phyloP scores from a whole-genome alignment of 768 basidiomycete genomes.

The Pluteus cervinus region DNA sequence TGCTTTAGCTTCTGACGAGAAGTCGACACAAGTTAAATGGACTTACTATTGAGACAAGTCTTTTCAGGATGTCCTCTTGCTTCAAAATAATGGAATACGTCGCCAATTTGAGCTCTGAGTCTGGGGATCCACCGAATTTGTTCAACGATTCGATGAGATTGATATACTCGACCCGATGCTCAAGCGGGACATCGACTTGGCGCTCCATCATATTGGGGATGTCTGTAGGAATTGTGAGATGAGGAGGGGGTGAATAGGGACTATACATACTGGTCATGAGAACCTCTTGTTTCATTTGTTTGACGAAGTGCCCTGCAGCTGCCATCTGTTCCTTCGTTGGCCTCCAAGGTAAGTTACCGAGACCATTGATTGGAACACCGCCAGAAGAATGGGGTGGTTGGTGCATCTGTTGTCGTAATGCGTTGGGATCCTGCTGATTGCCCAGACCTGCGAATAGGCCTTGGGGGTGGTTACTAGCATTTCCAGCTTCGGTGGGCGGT shows the following conservation, averaged over 20 bases:
- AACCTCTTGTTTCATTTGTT: slow-evolving; percentile 27
- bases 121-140: slow-evolving; percentile 34
- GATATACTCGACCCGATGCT: slow-evolving; percentile 50
- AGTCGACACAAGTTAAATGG: background rate
- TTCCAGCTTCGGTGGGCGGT: too few relatives aligned
- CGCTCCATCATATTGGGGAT: background rate
- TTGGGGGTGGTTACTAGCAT: too few relatives aligned
- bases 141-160: slow-evolving; percentile 48
- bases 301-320: slow-evolving; percentile 19
- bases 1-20: slow-evolving; percentile 6
- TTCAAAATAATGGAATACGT: slow-evolving; percentile 40
- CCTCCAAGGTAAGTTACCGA: background rate
- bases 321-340: slow-evolving; percentile 28
- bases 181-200: slow-evolving; percentile 37
- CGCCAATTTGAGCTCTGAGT: slow-evolving; percentile 46
- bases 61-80: slow-evolving; percentile 42
- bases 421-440: too few relatives aligned
- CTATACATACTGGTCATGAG: slow-evolving; percentile 22
- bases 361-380: background rate
- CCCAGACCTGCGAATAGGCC: too few relatives aligned
- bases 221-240: background rate
- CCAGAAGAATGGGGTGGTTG: background rate
- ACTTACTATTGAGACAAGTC: slow-evolving; percentile 51
- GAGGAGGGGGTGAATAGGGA: too few relatives aligned
- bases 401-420: slow-evolving; percentile 1